Evolutionary conservation across 257 asterid genomes (phyloP).

Genomic region (Rauvolfia tetraphylla): DNA sequence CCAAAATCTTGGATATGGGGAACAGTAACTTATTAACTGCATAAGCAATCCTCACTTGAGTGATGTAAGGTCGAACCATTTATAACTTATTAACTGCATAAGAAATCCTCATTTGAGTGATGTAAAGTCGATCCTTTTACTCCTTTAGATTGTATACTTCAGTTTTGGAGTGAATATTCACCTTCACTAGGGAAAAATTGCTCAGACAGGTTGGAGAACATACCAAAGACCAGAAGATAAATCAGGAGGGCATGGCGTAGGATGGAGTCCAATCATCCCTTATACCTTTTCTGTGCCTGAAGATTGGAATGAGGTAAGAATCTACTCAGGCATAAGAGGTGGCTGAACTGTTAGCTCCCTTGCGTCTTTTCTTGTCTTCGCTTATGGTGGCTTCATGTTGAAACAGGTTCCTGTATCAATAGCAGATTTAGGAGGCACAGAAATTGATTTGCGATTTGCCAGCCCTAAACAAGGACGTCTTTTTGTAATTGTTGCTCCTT

Average conservation of each 20-base stretch:
- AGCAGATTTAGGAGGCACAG: slow-evolving; percentile 97
- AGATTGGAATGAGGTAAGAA: slow-evolving; percentile 77
- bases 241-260: slow-evolving; percentile 97
- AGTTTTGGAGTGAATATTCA: slow-evolving; percentile 22
- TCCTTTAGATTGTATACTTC: not conserved
- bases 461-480: slow-evolving; percentile 79
- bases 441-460: slow-evolving; percentile 86
- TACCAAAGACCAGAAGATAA: slow-evolving; percentile 91
- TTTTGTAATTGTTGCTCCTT: slow-evolving; percentile 86
- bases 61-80: too few species aligned
- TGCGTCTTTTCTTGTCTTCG: not conserved
- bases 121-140: not conserved
- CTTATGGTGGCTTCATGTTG: not conserved
- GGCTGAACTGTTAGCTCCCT: not conserved
- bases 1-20: not conserved
- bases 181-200: slow-evolving; percentile 38
- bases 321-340: not conserved
- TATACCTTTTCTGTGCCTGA: slow-evolving; percentile 73
- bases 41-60: too few species aligned
- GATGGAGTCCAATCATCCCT: slow-evolving; percentile 97
- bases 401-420: slow-evolving; percentile 93
- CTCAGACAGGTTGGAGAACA: slow-evolving; percentile 99
- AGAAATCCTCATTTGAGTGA: not conserved
- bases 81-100: too few species aligned
- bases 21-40: not conserved